phyloP scores from a whole-genome alignment of 192 early-diverging fungal genomes.

The Paraglomus brasilianum region DNA sequence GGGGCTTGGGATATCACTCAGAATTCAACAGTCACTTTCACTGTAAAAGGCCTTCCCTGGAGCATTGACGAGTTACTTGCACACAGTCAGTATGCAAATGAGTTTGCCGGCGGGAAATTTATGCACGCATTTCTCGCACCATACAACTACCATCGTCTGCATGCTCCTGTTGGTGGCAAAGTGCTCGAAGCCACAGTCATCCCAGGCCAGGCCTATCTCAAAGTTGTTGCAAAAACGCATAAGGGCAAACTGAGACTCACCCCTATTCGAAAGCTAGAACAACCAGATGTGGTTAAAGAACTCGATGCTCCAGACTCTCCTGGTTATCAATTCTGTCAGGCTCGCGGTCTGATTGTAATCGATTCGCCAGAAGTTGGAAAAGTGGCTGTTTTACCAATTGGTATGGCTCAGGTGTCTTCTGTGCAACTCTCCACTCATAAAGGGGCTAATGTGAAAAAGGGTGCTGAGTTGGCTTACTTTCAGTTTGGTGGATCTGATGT shows the following conservation, averaged over 20 bases:
- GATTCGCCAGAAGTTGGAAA: conserved; percentile 11
- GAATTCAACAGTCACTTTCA: not conserved
- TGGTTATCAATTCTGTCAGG: conserved; percentile 21
- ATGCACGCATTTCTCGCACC: conserved; percentile 24
- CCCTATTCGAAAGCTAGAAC: conserved; percentile 3
- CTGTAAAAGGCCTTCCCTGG: not conserved
- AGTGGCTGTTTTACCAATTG: conserved; percentile 19
- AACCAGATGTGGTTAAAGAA: not conserved
- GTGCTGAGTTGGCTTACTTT: conserved; percentile 78
- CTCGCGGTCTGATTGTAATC: conserved; percentile 12
- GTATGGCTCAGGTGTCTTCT: conserved; percentile 25
- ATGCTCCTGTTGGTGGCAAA: conserved; percentile 14
- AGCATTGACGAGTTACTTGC: conserved; percentile 18
- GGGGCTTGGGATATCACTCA: conserved; percentile 3
- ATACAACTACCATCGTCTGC: conserved; percentile 9
- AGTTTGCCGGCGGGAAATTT: conserved; percentile 18
- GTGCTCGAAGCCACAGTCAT: conserved; percentile 22
- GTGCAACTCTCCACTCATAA: not conserved
- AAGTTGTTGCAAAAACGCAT: not conserved
- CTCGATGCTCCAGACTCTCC: not conserved
- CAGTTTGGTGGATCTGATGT: conserved; percentile 76
- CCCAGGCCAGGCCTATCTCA: not conserved
- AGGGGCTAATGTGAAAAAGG: conserved; percentile 42
- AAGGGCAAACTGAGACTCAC: not conserved
- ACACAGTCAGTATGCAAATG: not conserved